Conservation (phyloP, 2,329 filamentous ascomycete genomes). For the Tolypocladium capitatum region DNA sequence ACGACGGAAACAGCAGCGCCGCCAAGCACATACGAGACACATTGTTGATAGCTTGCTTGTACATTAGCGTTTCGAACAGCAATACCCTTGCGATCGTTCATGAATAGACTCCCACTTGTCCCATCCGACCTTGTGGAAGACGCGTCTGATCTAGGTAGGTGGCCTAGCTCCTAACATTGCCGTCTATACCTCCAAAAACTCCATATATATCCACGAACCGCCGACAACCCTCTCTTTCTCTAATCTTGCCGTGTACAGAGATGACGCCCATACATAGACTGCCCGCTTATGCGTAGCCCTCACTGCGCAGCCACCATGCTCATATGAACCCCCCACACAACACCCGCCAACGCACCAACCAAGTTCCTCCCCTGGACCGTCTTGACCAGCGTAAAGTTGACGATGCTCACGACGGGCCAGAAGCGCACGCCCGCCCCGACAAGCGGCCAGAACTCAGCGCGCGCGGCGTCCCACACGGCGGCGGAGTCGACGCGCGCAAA, state of each 20-base stretch:
- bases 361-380: slow-evolving; percentile 60
- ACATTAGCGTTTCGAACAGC: not conserved
- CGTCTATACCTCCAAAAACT: not conserved
- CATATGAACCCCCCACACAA: slow-evolving; percentile 65
- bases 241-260: too few species aligned
- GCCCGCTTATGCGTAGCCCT: not conserved
- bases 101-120: not conserved
- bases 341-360: slow-evolving; percentile 57
- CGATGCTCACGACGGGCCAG: slow-evolving; percentile 56
- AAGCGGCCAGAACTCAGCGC: slow-evolving; percentile 49
- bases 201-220: too few species aligned
- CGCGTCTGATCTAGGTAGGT: not conserved
- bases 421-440: slow-evolving; percentile 54
- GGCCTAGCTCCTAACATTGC: not conserved
- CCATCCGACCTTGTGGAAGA: not conserved
- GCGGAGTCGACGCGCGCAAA: slow-evolving; percentile 31
- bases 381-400: slow-evolving; percentile 56
- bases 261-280: too few species aligned
- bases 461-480: slow-evolving; percentile 27
- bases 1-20: not conserved
- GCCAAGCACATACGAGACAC: not conserved
- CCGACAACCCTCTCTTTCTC: too few species aligned
- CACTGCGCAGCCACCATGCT: slow-evolving; percentile 41
- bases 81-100: not conserved
- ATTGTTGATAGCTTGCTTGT: not conserved